Evolutionary conservation across 1,284 basidiomycete species (phyloP), one percentile per base, ranked within the genome.

Genomic region (Pyrrhoderma noxium): DNA sequence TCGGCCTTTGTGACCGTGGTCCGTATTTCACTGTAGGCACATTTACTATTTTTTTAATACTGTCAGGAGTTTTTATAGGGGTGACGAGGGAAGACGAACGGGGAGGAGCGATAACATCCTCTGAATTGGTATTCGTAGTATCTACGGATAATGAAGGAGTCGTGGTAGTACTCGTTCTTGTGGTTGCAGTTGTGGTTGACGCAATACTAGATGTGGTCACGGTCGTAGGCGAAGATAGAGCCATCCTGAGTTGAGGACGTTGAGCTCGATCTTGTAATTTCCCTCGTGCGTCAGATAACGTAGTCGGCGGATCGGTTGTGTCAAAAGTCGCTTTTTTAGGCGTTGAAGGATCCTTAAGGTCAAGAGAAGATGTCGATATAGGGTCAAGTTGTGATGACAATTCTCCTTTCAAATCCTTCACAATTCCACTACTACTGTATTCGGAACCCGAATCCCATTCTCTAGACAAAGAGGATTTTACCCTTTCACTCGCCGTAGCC

Each of bases 401-500:
- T 64, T 83, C 76, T 51, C 81, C 83, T 65, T 77, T 75, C 64
- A 89, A 81, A 56, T 87, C 80, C 57, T 73, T 76, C 49, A 88
- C 67, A 54, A 89, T 76, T 22, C 78, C 79, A 60, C 72, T 72
- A 83, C 65, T n/a, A 72, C 68, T 8, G 67, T 68, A 45, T 77
- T 76, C 79, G 69, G 73, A 58, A 56, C 65, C 44, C 59, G 63
- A 27, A 58, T 56, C 62, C 53, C 57, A 60, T 27, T 62, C 63
- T 48, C 67, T 69, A 13, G 52, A 49, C 18, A 61, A 58, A 16
- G 60, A 31, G 21, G 65, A 64, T 3, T 62, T 63, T 45, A 70
- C 65, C 3, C 68, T 65, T 23, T 71, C 67, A 22, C 62, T 64
- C 14, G 66, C 58, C 4, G 66, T 61, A 43, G 65, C 57, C 8